Conservation (phyloP, 2,329 filamentous ascomycete species). For the Mollisia scopiformis region DNA sequence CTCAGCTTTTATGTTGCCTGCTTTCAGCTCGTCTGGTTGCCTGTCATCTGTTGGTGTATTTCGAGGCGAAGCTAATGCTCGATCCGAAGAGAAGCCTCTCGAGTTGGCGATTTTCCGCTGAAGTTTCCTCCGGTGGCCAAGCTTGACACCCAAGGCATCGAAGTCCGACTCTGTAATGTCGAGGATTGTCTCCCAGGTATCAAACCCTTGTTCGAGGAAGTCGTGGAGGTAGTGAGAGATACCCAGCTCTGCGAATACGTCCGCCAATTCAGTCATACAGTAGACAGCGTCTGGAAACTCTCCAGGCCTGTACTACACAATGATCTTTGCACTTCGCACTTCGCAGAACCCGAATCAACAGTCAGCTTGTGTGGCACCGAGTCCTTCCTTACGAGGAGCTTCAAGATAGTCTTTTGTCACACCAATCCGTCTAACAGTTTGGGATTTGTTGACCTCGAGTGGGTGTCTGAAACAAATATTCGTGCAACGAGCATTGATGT, state of each 20-base stretch:
- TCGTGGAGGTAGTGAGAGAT: conserved; percentile 75
- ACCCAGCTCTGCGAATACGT: conserved; percentile 74
- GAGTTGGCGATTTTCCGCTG: conserved; percentile 80
- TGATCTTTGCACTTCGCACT: not conserved
- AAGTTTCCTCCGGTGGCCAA: conserved; percentile 84
- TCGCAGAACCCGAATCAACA: not conserved
- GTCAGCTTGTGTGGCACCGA: not conserved
- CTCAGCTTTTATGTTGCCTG: conserved; percentile 49
- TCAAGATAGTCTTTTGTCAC: not conserved
- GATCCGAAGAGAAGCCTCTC: conserved; percentile 55
- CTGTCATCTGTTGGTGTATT: conserved; percentile 59
- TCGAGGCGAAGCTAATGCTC: conserved; percentile 38
- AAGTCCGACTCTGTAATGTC: conserved; percentile 86
- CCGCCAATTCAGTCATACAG: conserved; percentile 57
- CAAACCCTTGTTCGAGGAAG: conserved; percentile 80
- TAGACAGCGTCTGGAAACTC: conserved; percentile 36
- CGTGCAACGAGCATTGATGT: conserved; percentile 20
- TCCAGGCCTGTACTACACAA: conserved; percentile 28
- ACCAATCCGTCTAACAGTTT: not conserved
- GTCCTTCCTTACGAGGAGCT: not conserved
- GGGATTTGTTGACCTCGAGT: conserved; percentile 6
- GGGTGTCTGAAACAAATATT: not conserved
- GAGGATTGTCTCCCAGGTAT: conserved; percentile 81
- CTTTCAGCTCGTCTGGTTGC: conserved; percentile 55
- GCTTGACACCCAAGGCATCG: conserved; percentile 74